Conservation (phyloP, 768 basidiomycete genomes). For the Lentinula lateritia region DNA sequence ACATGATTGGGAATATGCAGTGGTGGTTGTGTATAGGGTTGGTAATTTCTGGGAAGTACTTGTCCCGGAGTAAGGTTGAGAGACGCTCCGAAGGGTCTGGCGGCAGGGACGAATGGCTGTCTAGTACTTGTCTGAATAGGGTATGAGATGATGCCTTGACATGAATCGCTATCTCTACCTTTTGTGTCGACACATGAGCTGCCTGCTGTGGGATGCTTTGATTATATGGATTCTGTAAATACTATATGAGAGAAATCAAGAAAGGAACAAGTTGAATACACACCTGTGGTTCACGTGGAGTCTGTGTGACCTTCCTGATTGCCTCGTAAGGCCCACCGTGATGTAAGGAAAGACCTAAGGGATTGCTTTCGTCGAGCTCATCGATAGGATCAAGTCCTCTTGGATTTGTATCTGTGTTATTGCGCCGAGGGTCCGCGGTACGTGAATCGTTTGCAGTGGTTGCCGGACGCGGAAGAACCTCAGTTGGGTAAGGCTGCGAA, state of each 20-base stretch:
- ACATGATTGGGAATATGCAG: neutral
- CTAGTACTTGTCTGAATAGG: neutral
- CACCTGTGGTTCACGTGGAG: neutral
- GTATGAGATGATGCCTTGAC: neutral
- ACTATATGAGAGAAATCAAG: neutral
- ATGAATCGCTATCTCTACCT: neutral
- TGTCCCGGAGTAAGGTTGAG: slow-evolving; percentile 52
- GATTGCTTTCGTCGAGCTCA: slow-evolving; percentile 72
- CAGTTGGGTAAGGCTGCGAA: neutral
- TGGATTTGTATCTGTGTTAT: neutral
- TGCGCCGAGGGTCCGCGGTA: neutral
- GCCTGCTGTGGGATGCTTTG: neutral
- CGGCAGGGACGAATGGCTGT: neutral
- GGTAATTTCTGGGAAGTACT: slow-evolving; percentile 39
- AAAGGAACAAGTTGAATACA: neutral
- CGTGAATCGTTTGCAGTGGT: slow-evolving; percentile 5
- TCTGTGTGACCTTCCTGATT: slow-evolving; percentile 25
- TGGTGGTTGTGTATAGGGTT: slow-evolving; percentile 8
- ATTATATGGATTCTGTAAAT: neutral
- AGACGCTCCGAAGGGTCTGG: slow-evolving; percentile 27
- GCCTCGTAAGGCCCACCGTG: slow-evolving; percentile 77
- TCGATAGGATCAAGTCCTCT: slow-evolving; percentile 61
- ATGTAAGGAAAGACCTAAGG: slow-evolving; percentile 57
- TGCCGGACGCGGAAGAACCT: slow-evolving; percentile 9
- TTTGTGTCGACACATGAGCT: neutral